Evolutionary conservation across 139 green algal species (phyloP).

Genomic region (Chlamydomonas sphaeroides): DNA sequence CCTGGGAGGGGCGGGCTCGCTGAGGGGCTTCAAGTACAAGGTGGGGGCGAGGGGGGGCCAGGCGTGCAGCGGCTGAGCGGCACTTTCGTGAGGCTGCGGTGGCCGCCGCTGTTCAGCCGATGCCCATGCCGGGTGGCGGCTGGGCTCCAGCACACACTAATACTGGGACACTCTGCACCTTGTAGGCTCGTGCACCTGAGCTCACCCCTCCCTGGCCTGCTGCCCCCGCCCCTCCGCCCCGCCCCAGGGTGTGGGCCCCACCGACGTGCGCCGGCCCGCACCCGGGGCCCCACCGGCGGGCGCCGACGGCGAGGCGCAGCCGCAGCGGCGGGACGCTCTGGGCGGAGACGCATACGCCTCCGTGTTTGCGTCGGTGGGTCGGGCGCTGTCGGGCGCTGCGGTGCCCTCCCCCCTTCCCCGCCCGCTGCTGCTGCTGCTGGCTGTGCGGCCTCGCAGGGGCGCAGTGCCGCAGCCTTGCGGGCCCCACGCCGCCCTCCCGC

Average conservation of each 20-base stretch:
- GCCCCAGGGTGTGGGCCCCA: constrained; percentile 62
- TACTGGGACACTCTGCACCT: no score
- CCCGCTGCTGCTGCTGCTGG: background rate
- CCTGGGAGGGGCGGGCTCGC: constrained; percentile 66
- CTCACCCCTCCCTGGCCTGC: no score
- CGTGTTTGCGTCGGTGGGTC: constrained; percentile 70
- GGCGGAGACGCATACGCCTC: constrained; percentile 73
- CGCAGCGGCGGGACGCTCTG: constrained; percentile 61
- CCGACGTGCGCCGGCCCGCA: constrained; percentile 52
- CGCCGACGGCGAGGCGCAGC: background rate
- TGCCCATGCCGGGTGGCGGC: no score
- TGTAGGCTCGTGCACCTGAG: no score
- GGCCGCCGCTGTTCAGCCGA: no score
- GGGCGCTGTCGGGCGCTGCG: no score
- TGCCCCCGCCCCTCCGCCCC: background rate
- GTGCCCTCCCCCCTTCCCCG: no score
- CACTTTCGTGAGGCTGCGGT: no score
- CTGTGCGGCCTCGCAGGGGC: no score
- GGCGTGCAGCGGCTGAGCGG: no score
- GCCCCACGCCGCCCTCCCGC: background rate
- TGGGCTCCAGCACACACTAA: no score
- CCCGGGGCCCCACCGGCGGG: background rate
- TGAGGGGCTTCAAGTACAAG: constrained; percentile 77
- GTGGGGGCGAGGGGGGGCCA: background rate
- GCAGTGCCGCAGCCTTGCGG: background rate